Conservation (phyloP, 768 basidiomycete genomes). For the Agaricus blazei region DNA sequence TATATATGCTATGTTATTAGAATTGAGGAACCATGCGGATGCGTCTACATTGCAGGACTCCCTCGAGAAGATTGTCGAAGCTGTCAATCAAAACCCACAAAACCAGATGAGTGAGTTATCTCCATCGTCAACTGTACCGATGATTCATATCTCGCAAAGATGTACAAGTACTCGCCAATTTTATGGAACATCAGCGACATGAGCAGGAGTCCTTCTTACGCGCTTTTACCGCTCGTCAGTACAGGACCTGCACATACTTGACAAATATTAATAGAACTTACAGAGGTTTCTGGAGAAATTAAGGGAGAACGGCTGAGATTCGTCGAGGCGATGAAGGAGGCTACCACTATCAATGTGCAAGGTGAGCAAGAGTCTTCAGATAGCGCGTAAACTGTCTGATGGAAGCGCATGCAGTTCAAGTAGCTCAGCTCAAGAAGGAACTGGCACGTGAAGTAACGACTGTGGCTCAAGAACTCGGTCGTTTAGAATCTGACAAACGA, state of each 20-base stretch:
- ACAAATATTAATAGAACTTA: not conserved
- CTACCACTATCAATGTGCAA: conserved; percentile 83
- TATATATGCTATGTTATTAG: conserved; percentile 29
- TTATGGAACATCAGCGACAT: conserved; percentile 65
- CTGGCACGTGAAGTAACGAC: conserved; percentile 67
- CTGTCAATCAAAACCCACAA: conserved; percentile 22
- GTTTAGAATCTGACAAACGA: conserved; percentile 61
- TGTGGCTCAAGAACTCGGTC: conserved; percentile 71
- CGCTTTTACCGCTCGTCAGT: conserved; percentile 56
- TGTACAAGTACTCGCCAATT: conserved; percentile 49
- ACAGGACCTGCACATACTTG: not conserved
- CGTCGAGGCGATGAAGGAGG: conserved; percentile 94
- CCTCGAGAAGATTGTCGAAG: conserved; percentile 26
- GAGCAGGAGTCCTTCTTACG: conserved; percentile 71
- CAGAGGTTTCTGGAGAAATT: conserved; percentile 80
- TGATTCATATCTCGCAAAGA: conserved; percentile 27
- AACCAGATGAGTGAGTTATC: conserved; percentile 16
- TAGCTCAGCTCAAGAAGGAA: conserved; percentile 84
- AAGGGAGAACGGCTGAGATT: conserved; percentile 81
- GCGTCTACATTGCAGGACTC: conserved; percentile 33
- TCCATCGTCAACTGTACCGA: not conserved
- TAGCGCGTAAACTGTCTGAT: not conserved
- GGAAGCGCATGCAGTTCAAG: conserved; percentile 50
- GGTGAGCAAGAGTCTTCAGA: conserved; percentile 31
- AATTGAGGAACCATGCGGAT: conserved; percentile 30